A percentile compares a stretch with the other conserved stretches of the same genome.
phyloP scores from a whole-genome alignment of 306 rosid genomes.

The Trichosanthes truncata region DNA sequence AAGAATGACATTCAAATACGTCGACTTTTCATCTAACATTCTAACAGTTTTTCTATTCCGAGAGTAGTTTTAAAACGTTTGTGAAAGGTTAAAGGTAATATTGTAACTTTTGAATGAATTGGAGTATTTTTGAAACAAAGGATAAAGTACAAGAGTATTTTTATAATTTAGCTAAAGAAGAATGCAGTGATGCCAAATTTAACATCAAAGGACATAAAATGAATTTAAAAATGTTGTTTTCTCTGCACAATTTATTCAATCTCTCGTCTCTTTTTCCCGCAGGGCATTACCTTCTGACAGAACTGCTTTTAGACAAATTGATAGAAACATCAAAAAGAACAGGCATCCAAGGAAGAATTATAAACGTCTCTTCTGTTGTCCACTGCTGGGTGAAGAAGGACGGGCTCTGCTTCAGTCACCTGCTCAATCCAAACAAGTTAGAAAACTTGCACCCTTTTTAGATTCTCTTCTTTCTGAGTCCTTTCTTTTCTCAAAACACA shows the following conservation, averaged over 20 bases:
- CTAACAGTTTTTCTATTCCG: too few species aligned
- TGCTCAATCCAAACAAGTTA: constrained; percentile 69
- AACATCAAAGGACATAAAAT: neutral
- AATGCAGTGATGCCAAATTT: neutral
- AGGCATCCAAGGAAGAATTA: constrained; percentile 80
- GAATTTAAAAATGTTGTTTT: neutral
- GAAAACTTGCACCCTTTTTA: neutral
- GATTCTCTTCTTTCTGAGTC: neutral
- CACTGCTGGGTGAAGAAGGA: constrained; percentile 77
- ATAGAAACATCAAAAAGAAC: constrained; percentile 68
- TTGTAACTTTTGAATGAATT: too few species aligned
- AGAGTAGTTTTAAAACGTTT: too few species aligned
- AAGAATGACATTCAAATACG: too few species aligned
- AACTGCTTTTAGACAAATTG: constrained; percentile 68
- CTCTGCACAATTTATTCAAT: too few species aligned
- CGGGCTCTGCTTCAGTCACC: constrained; percentile 43
- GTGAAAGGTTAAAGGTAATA: too few species aligned
- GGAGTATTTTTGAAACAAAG: too few species aligned
- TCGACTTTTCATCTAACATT: too few species aligned
- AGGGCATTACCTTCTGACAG: constrained; percentile 80
- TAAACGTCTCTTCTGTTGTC: constrained; percentile 69
- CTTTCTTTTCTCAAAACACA: neutral
- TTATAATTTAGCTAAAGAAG: neutral
- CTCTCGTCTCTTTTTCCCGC: constrained; percentile 9
- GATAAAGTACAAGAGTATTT: too few species aligned